Evolutionary conservation across 1,139 yeast species (phyloP).

Genomic region (Diutina siamensis): DNA sequence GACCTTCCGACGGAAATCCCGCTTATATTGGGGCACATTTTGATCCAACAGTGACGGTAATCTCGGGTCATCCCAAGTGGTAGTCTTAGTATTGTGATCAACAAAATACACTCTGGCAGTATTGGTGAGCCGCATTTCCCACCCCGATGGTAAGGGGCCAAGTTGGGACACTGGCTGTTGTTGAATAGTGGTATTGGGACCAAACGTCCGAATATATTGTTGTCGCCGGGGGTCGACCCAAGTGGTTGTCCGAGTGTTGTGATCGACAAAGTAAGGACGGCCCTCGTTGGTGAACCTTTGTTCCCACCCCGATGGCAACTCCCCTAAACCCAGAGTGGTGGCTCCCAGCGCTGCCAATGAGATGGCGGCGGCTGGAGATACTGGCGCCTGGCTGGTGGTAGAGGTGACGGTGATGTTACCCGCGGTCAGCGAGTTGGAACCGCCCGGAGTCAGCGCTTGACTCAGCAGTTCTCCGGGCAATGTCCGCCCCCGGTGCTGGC

Average conservation of each 20-base stretch:
- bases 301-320: slow-evolving; percentile 98
- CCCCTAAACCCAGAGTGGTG: slow-evolving; percentile 93
- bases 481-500: slow-evolving; percentile 84
- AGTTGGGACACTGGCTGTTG: slow-evolving; percentile 98
- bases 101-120: slow-evolving; percentile 98
- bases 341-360: slow-evolving; percentile 83
- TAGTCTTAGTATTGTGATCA: slow-evolving; percentile 96
- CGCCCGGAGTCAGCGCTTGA: slow-evolving; percentile 8
- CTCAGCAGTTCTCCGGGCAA: slow-evolving; percentile 61
- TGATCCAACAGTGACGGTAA: slow-evolving; percentile 94
- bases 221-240: slow-evolving; percentile 99
- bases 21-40: slow-evolving; percentile 97
- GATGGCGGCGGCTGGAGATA: slow-evolving; percentile 61
- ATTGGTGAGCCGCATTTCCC: slow-evolving; percentile 99
- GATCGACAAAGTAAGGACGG: slow-evolving; percentile 95
- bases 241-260: slow-evolving; percentile 95
- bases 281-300: slow-evolving; percentile 98
- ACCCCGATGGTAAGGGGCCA: slow-evolving; percentile 96
- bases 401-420: slow-evolving; percentile 37
- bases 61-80: slow-evolving; percentile 99
- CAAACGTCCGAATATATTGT: slow-evolving; percentile 93
- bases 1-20: slow-evolving; percentile 95
- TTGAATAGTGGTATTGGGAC: slow-evolving; percentile 55
- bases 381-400: slow-evolving; percentile 34
- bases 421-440: slow-evolving; percentile 21